A percentile compares a stretch with the other conserved stretches of the same genome.
Conservation (phyloP, 192 early-diverging fungal species). For the Phlyctochytrium bullatum region DNA sequence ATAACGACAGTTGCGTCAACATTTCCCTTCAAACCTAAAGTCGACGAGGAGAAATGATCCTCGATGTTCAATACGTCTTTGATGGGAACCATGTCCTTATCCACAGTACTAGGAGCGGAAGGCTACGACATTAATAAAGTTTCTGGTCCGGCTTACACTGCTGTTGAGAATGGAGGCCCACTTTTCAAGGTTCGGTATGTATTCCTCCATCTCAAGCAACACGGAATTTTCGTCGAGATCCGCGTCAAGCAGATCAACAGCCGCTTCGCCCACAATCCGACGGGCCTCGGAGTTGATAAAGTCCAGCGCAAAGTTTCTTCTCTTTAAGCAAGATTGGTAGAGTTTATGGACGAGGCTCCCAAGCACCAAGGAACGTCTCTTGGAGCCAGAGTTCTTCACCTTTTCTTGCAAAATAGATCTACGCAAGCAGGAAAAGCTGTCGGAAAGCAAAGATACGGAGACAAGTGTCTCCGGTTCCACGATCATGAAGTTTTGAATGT, state of each 20-base stretch:
- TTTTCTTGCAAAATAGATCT: slow-evolving; percentile 74
- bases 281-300: slow-evolving; percentile 48
- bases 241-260: slow-evolving; percentile 73
- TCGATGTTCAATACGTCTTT: slow-evolving; percentile 77
- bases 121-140: no score
- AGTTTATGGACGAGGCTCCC: slow-evolving; percentile 84
- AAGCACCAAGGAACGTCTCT: slow-evolving; percentile 60
- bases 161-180: no score
- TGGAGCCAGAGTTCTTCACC: slow-evolving; percentile 42
- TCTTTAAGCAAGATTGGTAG: slow-evolving; percentile 65
- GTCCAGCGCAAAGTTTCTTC: slow-evolving; percentile 56
- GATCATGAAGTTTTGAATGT: slow-evolving; percentile 58
- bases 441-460: slow-evolving; percentile 70
- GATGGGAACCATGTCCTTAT: not conserved
- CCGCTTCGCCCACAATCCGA: slow-evolving; percentile 46
- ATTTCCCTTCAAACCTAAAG: slow-evolving; percentile 90
- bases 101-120: no score
- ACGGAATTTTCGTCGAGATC: slow-evolving; percentile 59
- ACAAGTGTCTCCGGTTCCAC: slow-evolving; percentile 82
- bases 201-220: slow-evolving; percentile 43
- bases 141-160: no score
- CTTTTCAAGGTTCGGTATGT: slow-evolving; percentile 38
- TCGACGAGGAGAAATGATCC: slow-evolving; percentile 89
- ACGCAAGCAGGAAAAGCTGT: slow-evolving; percentile 74
- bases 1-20: slow-evolving; percentile 73